Conservation (phyloP, 257 asterid species). For the Orobanche coerulescens region DNA sequence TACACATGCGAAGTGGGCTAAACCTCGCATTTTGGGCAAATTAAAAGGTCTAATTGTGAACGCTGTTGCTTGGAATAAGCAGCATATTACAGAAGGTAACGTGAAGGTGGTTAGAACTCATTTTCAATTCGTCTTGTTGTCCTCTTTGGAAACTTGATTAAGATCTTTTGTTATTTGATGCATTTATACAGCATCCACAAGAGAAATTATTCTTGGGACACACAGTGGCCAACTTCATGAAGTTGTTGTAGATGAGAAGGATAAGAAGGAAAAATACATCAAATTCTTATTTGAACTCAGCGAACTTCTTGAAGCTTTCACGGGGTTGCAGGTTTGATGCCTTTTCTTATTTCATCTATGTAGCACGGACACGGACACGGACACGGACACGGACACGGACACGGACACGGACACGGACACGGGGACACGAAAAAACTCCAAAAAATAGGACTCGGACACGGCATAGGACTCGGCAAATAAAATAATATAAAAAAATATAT, state of each 20-base stretch:
- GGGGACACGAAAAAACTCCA: too few relatives aligned
- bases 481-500: too few relatives aligned
- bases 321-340: constrained; percentile 71
- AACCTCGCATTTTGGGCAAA: constrained; percentile 73
- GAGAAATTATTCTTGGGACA: constrained; percentile 88
- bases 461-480: too few relatives aligned
- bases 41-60: constrained; percentile 76
- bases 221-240: constrained; percentile 89
- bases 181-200: constrained; percentile 65
- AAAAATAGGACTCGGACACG: too few relatives aligned
- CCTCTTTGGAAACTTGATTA: constrained; percentile 15
- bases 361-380: too few relatives aligned
- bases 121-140: constrained; percentile 8
- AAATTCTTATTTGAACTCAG: constrained; percentile 71
- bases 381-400: too few relatives aligned
- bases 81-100: constrained; percentile 82
- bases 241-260: constrained; percentile 89
- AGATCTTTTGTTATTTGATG: constrained; percentile 20
- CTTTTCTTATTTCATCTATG: constrained; percentile 7
- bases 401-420: too few relatives aligned
- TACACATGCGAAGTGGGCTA: constrained; percentile 87
- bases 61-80: constrained; percentile 90
- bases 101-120: constrained; percentile 3
- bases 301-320: constrained; percentile 92
- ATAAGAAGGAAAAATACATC: constrained; percentile 86